Evolutionary conservation across 1,139 yeast species (phyloP).

Genomic region (Scheffersomyces parashehatae): DNA sequence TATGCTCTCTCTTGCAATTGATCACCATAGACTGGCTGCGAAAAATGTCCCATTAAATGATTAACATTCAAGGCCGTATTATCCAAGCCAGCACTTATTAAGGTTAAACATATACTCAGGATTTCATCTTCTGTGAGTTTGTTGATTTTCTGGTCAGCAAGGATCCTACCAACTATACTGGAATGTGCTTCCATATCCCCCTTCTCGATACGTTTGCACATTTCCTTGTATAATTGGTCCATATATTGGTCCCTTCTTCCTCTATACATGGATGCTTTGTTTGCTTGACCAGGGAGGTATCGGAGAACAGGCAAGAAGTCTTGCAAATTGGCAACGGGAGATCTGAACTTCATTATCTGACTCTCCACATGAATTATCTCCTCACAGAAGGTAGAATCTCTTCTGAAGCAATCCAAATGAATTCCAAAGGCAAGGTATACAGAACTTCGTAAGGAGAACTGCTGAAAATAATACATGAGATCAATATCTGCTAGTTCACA

Average conservation of each 20-base stretch:
- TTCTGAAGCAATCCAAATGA: conserved; percentile 43
- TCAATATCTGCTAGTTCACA: conserved; percentile 33
- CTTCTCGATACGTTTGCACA: conserved; percentile 9
- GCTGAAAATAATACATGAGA: conserved; percentile 46
- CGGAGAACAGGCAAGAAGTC: conserved; percentile 63
- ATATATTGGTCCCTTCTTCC: conserved; percentile 57
- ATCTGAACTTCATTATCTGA: conserved; percentile 59
- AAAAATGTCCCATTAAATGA: conserved; percentile 62
- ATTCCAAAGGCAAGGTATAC: conserved; percentile 63
- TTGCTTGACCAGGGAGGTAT: conserved; percentile 24
- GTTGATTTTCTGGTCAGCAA: conserved; percentile 17
- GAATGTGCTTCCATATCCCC: conserved; percentile 15
- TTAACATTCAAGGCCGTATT: conserved; percentile 67
- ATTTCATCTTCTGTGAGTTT: conserved; percentile 44
- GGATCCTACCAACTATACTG: conserved; percentile 48
- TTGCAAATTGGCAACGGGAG: conserved; percentile 60
- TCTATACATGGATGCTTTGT: conserved; percentile 38
- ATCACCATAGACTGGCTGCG: conserved; percentile 47
- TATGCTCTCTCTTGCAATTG: conserved; percentile 45
- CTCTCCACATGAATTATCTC: conserved; percentile 68
- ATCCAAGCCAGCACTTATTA: conserved; percentile 81
- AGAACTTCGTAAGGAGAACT: conserved; percentile 58
- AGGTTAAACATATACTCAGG: conserved; percentile 65
- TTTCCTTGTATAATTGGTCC: conserved; percentile 30
- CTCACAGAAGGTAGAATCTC: conserved; percentile 40